phyloP scores from a whole-genome alignment of 768 basidiomycete genomes.

The Lactarius quietus region DNA sequence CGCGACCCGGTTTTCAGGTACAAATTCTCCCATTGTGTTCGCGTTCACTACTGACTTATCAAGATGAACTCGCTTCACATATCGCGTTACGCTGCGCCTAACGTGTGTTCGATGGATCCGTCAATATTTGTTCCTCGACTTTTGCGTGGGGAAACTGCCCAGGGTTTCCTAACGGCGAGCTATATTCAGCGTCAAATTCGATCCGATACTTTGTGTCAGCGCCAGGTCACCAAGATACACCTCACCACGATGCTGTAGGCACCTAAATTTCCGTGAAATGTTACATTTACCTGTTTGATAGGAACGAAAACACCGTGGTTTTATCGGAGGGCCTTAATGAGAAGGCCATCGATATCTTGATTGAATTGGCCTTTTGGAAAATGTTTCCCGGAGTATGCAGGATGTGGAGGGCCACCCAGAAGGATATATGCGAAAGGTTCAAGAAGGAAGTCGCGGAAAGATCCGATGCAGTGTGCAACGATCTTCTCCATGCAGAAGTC shows the following conservation, averaged over 20 bases:
- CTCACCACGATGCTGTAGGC: not conserved
- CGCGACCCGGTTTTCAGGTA: constrained; percentile 47
- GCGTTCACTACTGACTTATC: not conserved
- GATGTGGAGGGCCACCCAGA: not conserved
- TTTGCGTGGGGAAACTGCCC: constrained; percentile 23
- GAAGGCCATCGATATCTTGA: not conserved
- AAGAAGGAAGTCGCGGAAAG: not conserved
- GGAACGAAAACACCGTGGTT: not conserved
- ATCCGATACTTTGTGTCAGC: not conserved
- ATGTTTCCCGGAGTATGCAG: not conserved
- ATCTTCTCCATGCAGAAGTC: accelerated
- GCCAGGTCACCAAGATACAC: not conserved
- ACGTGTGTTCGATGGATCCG: not conserved
- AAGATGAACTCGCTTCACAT: not conserved
- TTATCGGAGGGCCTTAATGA: not conserved
- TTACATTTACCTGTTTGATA: not conserved
- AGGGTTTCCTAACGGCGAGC: constrained; percentile 21
- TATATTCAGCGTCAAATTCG: not conserved
- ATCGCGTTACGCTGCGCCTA: not conserved
- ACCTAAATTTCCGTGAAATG: not conserved
- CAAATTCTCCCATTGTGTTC: not conserved
- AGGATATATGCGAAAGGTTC: not conserved
- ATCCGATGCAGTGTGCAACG: not conserved
- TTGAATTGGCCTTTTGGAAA: not conserved
- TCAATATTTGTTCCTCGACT: not conserved